phyloP scores from a whole-genome alignment of 164 flowering plant species.

The Vitis vinifera region ASM3070453v1 NC_081812.1:14087501-14088000 shows the following conservation, averaged over 20 bases:
- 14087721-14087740: conserved; percentile 59
- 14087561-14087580: no score
- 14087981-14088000: conserved; percentile 61
- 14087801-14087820: conserved; percentile 27
- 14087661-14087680: conserved; percentile 39
- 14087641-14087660: conserved; percentile 46
- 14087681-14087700: conserved; percentile 52
- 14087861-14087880: conserved; percentile 58
- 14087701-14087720: conserved; percentile 79
- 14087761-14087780: conserved; percentile 72
- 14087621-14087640: conserved; percentile 37
- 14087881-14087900: conserved; percentile 54
- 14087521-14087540: conserved; percentile 2
- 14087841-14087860: conserved; percentile 41
- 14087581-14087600: no score
- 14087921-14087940: conserved; percentile 24
- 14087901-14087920: conserved; percentile 29
- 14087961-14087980: conserved; percentile 39
- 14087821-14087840: conserved; percentile 43
- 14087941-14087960: conserved; percentile 22
- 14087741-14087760: conserved; percentile 51
- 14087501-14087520: no score
- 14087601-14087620: background rate
- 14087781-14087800: conserved; percentile 42
- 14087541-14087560: conserved; percentile 4